A percentile compares a stretch with the other conserved stretches of the same genome.
These are phyloP conservation scores for Dipteronia sinensis DNA, from an alignment of 345 rosid species.

Conservation along the genomic window DNA sequence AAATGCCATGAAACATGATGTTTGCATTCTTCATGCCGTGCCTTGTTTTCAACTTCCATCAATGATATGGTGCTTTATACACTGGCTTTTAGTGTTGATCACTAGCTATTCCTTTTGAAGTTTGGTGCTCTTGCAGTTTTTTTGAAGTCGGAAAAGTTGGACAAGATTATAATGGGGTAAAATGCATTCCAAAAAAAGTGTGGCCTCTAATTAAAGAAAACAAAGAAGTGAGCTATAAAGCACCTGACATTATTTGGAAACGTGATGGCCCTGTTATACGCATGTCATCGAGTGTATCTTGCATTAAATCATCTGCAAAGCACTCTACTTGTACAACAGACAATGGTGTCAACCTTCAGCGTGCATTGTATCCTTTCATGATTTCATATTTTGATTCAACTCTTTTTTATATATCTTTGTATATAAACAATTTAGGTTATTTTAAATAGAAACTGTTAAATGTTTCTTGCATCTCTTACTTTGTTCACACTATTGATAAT, in stretches of 20 bases:
- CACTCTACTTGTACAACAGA: slow-evolving; percentile 25
- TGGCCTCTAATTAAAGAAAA: slow-evolving; percentile 43
- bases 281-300: slow-evolving; percentile 56
- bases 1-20: neutral
- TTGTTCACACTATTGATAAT: neutral
- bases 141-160: slow-evolving; percentile 59
- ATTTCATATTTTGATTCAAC: slow-evolving; percentile 16
- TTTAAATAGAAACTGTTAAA: neutral
- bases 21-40: neutral
- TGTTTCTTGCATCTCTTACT: neutral
- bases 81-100: slow-evolving; percentile 7
- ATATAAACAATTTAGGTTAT: neutral
- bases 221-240: slow-evolving; percentile 29
- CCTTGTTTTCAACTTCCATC: slow-evolving; percentile 1
- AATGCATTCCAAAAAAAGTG: slow-evolving; percentile 47
- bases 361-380: slow-evolving; percentile 70
- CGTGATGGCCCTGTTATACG: slow-evolving; percentile 29
- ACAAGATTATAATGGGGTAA: slow-evolving; percentile 39
- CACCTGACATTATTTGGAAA: slow-evolving; percentile 49
- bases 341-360: slow-evolving; percentile 28
- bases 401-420: slow-evolving; percentile 6
- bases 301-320: slow-evolving; percentile 46
- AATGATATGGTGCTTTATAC: slow-evolving; percentile 12
- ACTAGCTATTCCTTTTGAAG: slow-evolving; percentile 43
- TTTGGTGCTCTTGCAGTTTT: slow-evolving; percentile 65